phyloP scores from a whole-genome alignment of 2,329 filamentous ascomycete genomes.

The Botryotinia narcissicola region DNA sequence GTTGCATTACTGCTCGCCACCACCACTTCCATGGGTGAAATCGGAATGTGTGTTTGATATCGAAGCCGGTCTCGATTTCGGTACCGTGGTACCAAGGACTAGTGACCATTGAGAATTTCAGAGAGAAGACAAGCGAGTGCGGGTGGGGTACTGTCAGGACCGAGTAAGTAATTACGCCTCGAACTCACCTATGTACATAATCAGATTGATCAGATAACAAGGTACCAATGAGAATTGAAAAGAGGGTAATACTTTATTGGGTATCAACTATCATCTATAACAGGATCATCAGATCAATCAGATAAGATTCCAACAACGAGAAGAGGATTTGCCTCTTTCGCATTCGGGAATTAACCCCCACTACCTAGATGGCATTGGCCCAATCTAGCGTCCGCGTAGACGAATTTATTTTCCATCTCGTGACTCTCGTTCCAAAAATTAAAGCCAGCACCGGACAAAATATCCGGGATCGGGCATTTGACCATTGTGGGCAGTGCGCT shows the following conservation, averaged over 20 bases:
- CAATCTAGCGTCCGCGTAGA: neutral
- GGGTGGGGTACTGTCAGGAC: neutral
- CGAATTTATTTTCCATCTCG: neutral
- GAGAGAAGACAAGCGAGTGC: neutral
- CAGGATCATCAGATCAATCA: conserved; percentile 3
- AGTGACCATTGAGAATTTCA: neutral
- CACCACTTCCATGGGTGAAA: neutral
- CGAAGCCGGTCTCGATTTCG: neutral
- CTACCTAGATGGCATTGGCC: neutral
- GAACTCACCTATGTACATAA: neutral
- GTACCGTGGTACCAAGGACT: neutral
- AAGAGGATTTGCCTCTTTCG: neutral
- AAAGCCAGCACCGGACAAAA: neutral
- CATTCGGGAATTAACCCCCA: neutral
- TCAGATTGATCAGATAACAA: conserved; percentile 14
- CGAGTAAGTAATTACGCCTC: neutral
- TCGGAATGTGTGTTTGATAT: neutral
- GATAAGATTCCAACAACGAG: neutral
- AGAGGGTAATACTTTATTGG: neutral
- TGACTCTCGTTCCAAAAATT: neutral
- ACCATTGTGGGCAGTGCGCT: neutral
- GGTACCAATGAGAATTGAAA: neutral
- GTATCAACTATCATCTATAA: neutral
- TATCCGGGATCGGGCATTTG: neutral
- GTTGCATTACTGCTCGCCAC: neutral